Percentiles rank a stretch among this genome's conserved stretches.
phyloP scores from a whole-genome alignment of 148 eudicot species.

The Rheum nobile region DNA sequence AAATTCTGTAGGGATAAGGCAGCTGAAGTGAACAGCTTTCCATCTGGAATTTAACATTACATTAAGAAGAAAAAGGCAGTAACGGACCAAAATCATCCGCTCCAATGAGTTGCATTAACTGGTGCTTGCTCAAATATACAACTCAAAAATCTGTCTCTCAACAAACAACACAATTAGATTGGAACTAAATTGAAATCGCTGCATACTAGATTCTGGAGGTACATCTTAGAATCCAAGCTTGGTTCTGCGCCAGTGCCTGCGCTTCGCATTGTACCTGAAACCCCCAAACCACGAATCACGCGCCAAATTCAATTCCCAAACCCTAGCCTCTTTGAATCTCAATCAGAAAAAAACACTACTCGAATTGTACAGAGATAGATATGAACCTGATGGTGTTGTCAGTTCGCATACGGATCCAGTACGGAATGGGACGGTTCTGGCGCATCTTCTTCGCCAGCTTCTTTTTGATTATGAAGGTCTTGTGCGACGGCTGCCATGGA shows the following conservation, averaged over 20 bases:
- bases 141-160: not conserved
- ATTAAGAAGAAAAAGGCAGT: not conserved
- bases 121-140: not conserved
- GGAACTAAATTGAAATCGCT: not conserved
- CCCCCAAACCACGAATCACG: no score
- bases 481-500: slow-evolving; percentile 65
- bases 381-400: slow-evolving; percentile 70
- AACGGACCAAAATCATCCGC: slow-evolving; percentile 1
- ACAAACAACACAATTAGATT: not conserved
- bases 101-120: slow-evolving; percentile 1
- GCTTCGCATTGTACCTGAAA: slow-evolving; percentile 53
- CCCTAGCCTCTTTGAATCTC: not conserved
- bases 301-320: not conserved
- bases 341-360: not conserved
- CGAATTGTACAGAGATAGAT: not conserved
- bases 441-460: slow-evolving; percentile 89
- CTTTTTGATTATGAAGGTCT: slow-evolving; percentile 72
- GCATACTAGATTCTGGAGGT: not conserved
- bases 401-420: slow-evolving; percentile 86
- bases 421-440: slow-evolving; percentile 80
- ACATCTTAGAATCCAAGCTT: slow-evolving; percentile 47
- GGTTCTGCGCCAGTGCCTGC: slow-evolving; percentile 61
- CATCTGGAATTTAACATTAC: not conserved
- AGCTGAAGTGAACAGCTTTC: not conserved
- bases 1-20: not conserved